Percentiles rank a stretch among this genome's conserved stretches.
These are phyloP conservation scores for Carex kokanica DNA, from an alignment of 176 grass and related monocot species.

Conservation along the genomic window DNA sequence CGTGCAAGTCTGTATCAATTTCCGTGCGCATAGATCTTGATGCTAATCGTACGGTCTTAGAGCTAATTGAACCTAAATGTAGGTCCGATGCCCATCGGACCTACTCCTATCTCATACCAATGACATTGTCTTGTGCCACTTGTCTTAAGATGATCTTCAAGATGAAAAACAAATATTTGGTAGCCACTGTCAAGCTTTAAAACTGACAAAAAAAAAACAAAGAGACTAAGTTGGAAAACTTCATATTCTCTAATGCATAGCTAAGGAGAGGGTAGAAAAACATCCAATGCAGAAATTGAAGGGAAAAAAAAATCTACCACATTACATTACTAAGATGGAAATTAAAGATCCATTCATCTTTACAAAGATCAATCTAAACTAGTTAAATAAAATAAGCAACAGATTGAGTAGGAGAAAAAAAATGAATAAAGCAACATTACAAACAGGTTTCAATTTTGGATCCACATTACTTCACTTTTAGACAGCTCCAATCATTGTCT, in stretches of 20 bases:
- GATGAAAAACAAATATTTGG: too few species aligned
- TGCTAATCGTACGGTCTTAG: too few species aligned
- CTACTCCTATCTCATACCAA: too few species aligned
- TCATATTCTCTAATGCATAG: neutral
- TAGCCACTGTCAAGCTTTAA: neutral
- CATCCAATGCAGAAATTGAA: neutral
- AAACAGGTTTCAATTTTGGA: neutral
- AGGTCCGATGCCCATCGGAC: too few species aligned
- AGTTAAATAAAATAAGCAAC: neutral
- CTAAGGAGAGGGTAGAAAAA: neutral
- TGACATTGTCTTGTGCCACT: too few species aligned
- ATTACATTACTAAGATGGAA: neutral
- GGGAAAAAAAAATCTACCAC: neutral
- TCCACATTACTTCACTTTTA: neutral
- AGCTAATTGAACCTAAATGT: too few species aligned
- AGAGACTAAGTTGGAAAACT: neutral
- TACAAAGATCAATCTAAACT: neutral
- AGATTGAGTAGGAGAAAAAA: too few species aligned
- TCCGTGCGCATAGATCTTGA: too few species aligned
- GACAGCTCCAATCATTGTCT: neutral
- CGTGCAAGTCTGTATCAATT: too few species aligned
- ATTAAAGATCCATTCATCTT: neutral
- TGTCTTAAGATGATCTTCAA: too few species aligned
- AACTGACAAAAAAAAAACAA: neutral
- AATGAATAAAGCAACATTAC: too few species aligned